These are phyloP conservation scores for Gliomastix tumulicola DNA, from an alignment of 2,329 filamentous ascomycete genomes.

Conservation along the genomic window DNA sequence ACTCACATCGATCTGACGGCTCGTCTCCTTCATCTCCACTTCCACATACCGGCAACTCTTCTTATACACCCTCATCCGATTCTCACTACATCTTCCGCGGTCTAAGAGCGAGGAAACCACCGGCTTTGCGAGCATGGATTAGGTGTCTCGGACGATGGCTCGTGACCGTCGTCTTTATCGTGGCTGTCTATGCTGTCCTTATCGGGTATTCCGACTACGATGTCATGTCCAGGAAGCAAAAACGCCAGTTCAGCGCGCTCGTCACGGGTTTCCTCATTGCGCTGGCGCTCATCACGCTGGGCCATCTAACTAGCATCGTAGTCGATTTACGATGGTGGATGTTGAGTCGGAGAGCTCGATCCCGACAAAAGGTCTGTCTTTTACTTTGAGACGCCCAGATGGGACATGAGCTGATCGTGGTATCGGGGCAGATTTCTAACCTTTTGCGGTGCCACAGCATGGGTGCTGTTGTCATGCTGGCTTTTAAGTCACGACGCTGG, in stretches of 20 bases:
- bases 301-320: slow-evolving; percentile 33
- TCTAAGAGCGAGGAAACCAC: too few species aligned
- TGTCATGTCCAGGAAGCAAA: slow-evolving; percentile 22
- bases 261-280: slow-evolving; percentile 34
- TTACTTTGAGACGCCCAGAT: too few species aligned
- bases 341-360: slow-evolving; percentile 25
- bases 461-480: slow-evolving; percentile 16
- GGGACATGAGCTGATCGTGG: too few species aligned
- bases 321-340: slow-evolving; percentile 38
- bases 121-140: neutral
- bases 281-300: slow-evolving; percentile 32
- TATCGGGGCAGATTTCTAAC: too few species aligned
- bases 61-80: too few species aligned
- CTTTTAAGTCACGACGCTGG: slow-evolving; percentile 14
- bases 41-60: too few species aligned
- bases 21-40: too few species aligned
- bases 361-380: slow-evolving; percentile 31
- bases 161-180: slow-evolving; percentile 17
- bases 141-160: slow-evolving; percentile 13
- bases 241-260: slow-evolving; percentile 34
- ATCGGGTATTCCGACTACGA: slow-evolving; percentile 15
- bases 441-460: too few species aligned
- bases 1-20: too few species aligned
- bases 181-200: slow-evolving; percentile 18
- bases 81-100: too few species aligned